Evolutionary conservation across 1,139 yeast genomes (phyloP).

Genomic region (Lodderomyces jiufengensis): DNA sequence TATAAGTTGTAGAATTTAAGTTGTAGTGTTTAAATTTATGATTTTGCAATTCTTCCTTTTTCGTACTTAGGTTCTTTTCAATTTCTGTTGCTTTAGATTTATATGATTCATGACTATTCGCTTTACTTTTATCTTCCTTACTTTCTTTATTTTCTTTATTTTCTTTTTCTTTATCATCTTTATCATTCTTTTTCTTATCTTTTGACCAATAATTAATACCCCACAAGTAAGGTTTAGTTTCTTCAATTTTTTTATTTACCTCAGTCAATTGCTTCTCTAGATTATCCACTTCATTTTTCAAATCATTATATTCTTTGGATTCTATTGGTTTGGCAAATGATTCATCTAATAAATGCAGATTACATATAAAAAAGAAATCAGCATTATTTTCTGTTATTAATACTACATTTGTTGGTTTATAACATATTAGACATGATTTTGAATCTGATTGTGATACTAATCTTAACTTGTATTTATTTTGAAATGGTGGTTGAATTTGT

Average conservation of each 20-base stretch:
- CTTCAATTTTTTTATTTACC: constrained; percentile 24
- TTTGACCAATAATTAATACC: constrained; percentile 7
- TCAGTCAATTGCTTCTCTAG: constrained; percentile 40
- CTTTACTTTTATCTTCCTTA: constrained; percentile 12
- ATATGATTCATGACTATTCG: constrained; percentile 12
- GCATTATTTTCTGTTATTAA: constrained; percentile 48
- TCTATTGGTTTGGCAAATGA: constrained; percentile 57
- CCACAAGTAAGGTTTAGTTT: constrained; percentile 33
- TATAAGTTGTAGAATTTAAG: constrained; percentile 52
- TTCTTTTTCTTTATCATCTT: constrained; percentile 13
- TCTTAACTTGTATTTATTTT: constrained; percentile 51
- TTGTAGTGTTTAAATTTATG: constrained; percentile 45
- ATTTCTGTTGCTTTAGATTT: constrained; percentile 22
- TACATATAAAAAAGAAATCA: constrained; percentile 72
- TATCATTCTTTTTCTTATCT: constrained; percentile 14
- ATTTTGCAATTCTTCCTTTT: constrained; percentile 18
- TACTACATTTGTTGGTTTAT: constrained; percentile 61
- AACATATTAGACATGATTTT: constrained; percentile 65
- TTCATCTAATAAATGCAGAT: constrained; percentile 56
- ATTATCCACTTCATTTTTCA: constrained; percentile 34
- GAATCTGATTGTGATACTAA: constrained; percentile 55
- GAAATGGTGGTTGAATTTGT: constrained; percentile 33
- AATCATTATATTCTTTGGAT: constrained; percentile 44
- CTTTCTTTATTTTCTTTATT: constrained; percentile 11
- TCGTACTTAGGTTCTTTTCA: constrained; percentile 20